Percentiles rank a stretch among this genome's conserved stretches.
Evolutionary conservation across 768 basidiomycete species (phyloP).

Genomic region (Gymnopilus junonius): DNA sequence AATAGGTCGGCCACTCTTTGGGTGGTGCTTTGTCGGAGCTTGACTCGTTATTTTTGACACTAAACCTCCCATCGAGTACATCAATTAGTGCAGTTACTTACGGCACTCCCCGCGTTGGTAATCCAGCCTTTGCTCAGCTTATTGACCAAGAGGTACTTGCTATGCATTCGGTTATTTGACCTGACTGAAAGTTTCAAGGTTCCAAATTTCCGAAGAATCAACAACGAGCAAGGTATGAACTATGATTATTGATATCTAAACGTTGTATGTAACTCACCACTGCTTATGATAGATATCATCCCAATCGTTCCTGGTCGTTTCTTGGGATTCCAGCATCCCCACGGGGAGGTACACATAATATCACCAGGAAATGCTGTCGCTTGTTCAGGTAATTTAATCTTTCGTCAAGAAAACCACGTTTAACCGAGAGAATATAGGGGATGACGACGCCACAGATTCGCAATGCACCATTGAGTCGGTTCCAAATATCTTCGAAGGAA

Average conservation of each 20-base stretch:
- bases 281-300: conserved; percentile 41
- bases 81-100: conserved; percentile 48
- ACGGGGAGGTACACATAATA: conserved; percentile 61
- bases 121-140: conserved; percentile 51
- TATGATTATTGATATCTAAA: background rate
- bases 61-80: conserved; percentile 48
- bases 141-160: conserved; percentile 46
- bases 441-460: conserved; percentile 58
- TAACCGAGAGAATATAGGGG: conserved; percentile 31
- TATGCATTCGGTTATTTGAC: background rate
- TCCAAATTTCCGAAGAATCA: conserved; percentile 43
- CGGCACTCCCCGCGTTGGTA: conserved; percentile 58
- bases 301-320: conserved; percentile 60
- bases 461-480: conserved; percentile 60
- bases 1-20: conserved; percentile 52
- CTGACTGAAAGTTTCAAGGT: conserved; percentile 22
- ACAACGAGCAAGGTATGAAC: conserved; percentile 38
- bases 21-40: conserved; percentile 59
- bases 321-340: conserved; percentile 54
- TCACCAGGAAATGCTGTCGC: conserved; percentile 38
- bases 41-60: conserved; percentile 49
- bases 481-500: conserved; percentile 52
- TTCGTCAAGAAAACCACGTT: background rate
- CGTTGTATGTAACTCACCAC: too few relatives aligned
- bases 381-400: conserved; percentile 37